A percentile compares a stretch with the other conserved stretches of the same genome.
These are phyloP conservation scores for Chalciporus pseudorubinellus DNA, from an alignment of 768 basidiomycete species.

Conservation along the genomic window DNA sequence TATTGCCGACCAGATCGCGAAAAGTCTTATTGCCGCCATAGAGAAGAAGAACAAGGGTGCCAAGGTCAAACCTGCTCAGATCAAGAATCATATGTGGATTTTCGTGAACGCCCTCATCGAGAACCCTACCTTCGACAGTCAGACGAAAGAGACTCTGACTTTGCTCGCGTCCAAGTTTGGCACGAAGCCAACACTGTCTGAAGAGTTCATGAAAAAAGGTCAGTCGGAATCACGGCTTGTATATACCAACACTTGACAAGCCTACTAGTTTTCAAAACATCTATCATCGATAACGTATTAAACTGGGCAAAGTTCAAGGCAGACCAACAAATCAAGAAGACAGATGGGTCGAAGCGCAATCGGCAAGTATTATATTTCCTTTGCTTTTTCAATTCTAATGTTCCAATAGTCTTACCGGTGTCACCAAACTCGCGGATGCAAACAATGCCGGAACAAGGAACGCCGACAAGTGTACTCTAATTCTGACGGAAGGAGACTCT, in stretches of 20 bases:
- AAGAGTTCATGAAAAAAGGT: conserved; percentile 98
- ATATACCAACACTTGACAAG: conserved; percentile 1
- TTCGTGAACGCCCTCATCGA: conserved; percentile 95
- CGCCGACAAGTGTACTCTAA: conserved; percentile 85
- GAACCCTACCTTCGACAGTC: conserved; percentile 98
- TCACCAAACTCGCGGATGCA: conserved; percentile 93
- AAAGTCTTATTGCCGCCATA: conserved; percentile 76
- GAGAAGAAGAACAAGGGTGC: conserved; percentile 98
- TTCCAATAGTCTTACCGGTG: conserved; percentile 69
- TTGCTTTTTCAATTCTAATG: conserved; percentile 4
- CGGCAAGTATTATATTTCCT: conserved; percentile 46
- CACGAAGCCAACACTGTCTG: conserved; percentile 76
- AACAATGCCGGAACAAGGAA: conserved; percentile 92
- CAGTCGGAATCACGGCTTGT: conserved; percentile 13
- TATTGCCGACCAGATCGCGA: conserved; percentile 87
- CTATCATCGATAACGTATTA: conserved; percentile 88
- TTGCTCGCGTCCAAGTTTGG: conserved; percentile 87
- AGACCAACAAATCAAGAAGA: conserved; percentile 94
- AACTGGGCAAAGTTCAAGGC: conserved; percentile 98
- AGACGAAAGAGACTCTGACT: conserved; percentile 96
- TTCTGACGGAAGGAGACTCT: conserved; percentile 98
- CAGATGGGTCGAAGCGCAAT: conserved; percentile 86
- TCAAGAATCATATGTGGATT: conserved; percentile 98
- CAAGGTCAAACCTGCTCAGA: conserved; percentile 87
- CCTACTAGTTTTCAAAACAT: conserved; percentile 72